Conservation (phyloP, 202 grass and related monocot genomes). For the Bolboschoenoplectus hybrid region DNA sequence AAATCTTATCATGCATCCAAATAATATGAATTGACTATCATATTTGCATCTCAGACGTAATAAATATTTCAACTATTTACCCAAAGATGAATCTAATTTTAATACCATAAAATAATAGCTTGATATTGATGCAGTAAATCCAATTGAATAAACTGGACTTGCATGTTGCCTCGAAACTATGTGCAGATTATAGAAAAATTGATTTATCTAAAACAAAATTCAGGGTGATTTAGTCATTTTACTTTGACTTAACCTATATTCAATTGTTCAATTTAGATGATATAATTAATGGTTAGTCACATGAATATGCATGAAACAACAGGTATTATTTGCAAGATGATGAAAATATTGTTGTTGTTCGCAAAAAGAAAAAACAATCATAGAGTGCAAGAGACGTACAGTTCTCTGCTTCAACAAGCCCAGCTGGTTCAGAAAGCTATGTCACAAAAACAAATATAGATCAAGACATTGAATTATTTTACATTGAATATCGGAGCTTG, state of each 20-base stretch:
- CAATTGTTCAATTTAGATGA: neutral
- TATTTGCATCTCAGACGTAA: neutral
- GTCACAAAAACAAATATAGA: conserved; percentile 44
- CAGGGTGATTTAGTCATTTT: neutral
- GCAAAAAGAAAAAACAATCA: neutral
- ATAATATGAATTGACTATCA: neutral
- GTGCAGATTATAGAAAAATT: neutral
- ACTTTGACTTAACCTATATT: neutral
- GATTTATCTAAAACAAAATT: neutral
- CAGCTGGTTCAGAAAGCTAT: conserved; percentile 94
- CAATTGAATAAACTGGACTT: neutral
- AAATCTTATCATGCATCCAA: conserved; percentile 15
- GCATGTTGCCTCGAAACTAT: neutral
- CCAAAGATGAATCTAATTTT: conserved; percentile 2
- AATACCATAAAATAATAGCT: neutral
- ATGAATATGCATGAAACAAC: neutral
- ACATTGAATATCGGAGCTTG: conserved; percentile 40
- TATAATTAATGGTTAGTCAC: conserved; percentile 1
- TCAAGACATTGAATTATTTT: conserved; percentile 34
- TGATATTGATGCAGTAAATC: neutral
- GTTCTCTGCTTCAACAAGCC: conserved; percentile 74
- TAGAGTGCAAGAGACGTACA: conserved; percentile 44
- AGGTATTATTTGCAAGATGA: conserved; percentile 19
- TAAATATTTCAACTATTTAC: conserved; percentile 9
- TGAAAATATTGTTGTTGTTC: conserved; percentile 1